Conservation (phyloP, 2,329 filamentous ascomycete species). For the Exophiala oligosperma region DNA sequence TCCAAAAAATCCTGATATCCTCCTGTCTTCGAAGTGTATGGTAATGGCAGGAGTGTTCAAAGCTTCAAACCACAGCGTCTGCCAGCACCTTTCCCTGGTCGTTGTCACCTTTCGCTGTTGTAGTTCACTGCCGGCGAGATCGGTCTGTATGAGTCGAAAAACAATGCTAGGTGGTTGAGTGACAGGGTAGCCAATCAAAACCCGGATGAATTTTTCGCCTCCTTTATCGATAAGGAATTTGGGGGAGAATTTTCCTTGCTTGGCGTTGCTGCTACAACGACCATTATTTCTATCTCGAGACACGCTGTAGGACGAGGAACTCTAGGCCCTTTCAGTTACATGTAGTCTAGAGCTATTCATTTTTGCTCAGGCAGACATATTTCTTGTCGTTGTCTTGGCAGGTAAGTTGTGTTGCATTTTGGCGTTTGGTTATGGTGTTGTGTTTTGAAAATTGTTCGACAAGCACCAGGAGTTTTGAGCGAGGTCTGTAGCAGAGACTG, state of each 20-base stretch:
- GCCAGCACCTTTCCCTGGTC: no score
- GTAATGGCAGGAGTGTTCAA: no score
- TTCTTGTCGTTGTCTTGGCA: no score
- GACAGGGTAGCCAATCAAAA: neutral
- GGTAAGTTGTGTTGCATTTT: no score
- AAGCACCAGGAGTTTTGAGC: no score
- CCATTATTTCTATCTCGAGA: neutral
- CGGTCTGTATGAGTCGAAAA: neutral
- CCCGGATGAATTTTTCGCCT: neutral
- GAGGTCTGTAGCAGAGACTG: no score
- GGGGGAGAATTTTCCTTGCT: neutral
- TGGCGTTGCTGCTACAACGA: neutral
- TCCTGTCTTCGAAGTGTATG: no score
- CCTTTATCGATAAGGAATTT: slow-evolving; percentile 1
- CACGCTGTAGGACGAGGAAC: neutral
- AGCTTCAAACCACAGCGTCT: no score
- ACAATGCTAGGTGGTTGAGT: neutral
- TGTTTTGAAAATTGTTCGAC: no score
- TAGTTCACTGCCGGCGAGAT: neutral
- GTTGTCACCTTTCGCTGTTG: neutral
- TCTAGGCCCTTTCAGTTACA: neutral
- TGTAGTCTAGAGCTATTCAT: neutral
- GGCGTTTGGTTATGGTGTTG: no score
- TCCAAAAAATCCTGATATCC: no score
- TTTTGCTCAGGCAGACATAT: no score